These are phyloP conservation scores for Entophlyctis luteolus DNA, from an alignment of 192 early-diverging fungal genomes.

Conservation along the genomic window DNA sequence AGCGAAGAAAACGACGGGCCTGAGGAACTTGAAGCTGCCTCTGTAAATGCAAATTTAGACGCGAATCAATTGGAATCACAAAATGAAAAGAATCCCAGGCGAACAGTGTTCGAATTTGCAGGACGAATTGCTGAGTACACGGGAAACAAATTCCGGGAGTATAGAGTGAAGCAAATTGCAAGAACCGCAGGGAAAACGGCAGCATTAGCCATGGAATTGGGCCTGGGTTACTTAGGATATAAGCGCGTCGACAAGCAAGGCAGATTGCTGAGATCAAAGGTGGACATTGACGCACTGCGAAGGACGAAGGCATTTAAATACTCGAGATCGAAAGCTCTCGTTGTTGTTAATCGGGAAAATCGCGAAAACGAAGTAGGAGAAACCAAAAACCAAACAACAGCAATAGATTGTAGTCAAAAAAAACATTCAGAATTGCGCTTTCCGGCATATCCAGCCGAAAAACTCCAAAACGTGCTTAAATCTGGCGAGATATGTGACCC, in stretches of 20 bases:
- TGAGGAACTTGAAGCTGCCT: background rate
- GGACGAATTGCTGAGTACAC: conserved; percentile 39
- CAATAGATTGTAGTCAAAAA: no score
- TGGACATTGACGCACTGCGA: no score
- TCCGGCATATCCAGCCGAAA: no score
- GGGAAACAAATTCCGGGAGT: conserved; percentile 36
- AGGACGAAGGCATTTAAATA: no score
- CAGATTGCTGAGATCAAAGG: no score
- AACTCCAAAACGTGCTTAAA: no score
- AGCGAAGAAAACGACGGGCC: background rate
- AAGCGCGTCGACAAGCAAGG: conserved; percentile 8
- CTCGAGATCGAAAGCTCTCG: no score
- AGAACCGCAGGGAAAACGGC: conserved; percentile 27
- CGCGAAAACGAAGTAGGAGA: no score
- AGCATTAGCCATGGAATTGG: conserved; percentile 6
- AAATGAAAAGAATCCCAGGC: background rate
- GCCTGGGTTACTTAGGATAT: conserved; percentile 22
- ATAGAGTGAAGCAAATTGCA: conserved; percentile 39
- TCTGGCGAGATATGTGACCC: no score
- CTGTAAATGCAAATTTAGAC: background rate
- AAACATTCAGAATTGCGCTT: no score
- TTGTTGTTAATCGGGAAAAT: no score
- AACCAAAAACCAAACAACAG: no score
- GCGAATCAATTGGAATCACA: background rate
- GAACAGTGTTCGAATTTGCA: conserved; percentile 23